Base-by-base conservation (phyloP, 176 grass and related monocot genomes). In the Bromus sterilis region DNA sequence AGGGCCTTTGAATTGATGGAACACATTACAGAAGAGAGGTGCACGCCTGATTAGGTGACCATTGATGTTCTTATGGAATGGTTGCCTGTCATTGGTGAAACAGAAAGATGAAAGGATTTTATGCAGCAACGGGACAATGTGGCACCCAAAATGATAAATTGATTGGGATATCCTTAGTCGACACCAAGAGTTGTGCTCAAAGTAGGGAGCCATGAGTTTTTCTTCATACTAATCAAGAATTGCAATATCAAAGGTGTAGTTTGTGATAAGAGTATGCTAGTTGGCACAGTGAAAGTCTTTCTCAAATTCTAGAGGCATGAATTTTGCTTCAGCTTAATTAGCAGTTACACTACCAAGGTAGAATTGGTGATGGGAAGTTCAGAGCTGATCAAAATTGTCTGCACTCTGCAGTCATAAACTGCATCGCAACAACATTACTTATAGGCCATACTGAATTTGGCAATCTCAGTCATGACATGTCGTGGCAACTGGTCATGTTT, bases 1-100 rank as follows among this genome's bases (percentile, higher is more conserved):
- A 93, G 87, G 76, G 90, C 92, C 58, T 91, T 93, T 60, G 66
- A 91, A 72, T 24, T 89, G 40, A 89, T 98, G 88, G 79, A 98
- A 62, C 39, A 0, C 18, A 98, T 98, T 88, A 83, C 5, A 56
- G 74, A 81, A 71, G 88, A 95, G 68, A 75, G 83, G 55, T 95
- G 92, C 48, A 79, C n/a, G 24, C 92, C 95, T 62, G 75, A 94
- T 83, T 87, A 33, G 68, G 88, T 88, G 40, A 93, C 92, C 75
- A 35, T 98, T 75, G 84, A 93, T 86, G 21, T 98, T 77, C 90
- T 94, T 62, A 87, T 90, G 58, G 73, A 86, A 85, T 98, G 90
- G 92, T 55, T 98, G 16, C 48, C 84, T 34, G 59, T 31, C 31
- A 91, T 89, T 30, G 88, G 88, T 78, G 86, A 98, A 78, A 87